Conservation (phyloP, 768 basidiomycete genomes). For the Pisolithus marmoratus region DNA sequence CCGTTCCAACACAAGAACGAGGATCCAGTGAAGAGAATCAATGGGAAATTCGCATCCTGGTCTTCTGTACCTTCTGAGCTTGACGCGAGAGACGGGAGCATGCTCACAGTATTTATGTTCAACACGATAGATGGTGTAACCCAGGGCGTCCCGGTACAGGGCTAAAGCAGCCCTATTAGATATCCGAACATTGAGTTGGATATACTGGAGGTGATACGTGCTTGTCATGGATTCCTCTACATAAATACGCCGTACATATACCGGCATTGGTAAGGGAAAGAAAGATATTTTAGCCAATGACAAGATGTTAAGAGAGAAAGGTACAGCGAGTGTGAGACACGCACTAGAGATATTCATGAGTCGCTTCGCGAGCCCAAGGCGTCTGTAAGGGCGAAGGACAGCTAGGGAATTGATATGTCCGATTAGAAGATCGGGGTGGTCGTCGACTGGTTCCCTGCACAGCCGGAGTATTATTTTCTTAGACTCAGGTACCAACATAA, state of each 20-base stretch:
- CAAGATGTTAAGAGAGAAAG: background rate
- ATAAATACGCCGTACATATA: slow-evolving; percentile 1
- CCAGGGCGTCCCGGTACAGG: slow-evolving; percentile 19
- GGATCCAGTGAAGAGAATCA: background rate
- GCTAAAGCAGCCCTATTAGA: slow-evolving; percentile 21
- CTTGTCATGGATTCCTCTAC: slow-evolving; percentile 21
- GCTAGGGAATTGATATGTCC: slow-evolving; percentile 27
- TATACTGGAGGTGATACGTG: slow-evolving; percentile 11
- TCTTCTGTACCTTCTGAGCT: no score
- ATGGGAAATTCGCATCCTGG: background rate
- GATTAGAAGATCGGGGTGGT: slow-evolving; percentile 4
- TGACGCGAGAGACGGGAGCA: background rate
- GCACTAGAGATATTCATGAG: slow-evolving; percentile 23
- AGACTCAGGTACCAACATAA: no score
- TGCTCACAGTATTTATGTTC: slow-evolving; percentile 23
- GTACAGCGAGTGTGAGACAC: slow-evolving; percentile 1
- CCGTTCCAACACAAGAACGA: background rate
- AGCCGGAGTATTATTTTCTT: no score
- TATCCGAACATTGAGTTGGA: slow-evolving; percentile 25
- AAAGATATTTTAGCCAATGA: no score
- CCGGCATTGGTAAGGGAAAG: no score
- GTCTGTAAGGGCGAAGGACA: slow-evolving; percentile 23
- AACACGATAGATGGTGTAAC: slow-evolving; percentile 11
- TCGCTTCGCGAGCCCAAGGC: slow-evolving; percentile 22
- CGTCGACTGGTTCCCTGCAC: slow-evolving; percentile 20